These are phyloP conservation scores for Cladobotryum mycophilum DNA, from an alignment of 2,329 filamentous ascomycete genomes.

Conservation along the genomic window DNA sequence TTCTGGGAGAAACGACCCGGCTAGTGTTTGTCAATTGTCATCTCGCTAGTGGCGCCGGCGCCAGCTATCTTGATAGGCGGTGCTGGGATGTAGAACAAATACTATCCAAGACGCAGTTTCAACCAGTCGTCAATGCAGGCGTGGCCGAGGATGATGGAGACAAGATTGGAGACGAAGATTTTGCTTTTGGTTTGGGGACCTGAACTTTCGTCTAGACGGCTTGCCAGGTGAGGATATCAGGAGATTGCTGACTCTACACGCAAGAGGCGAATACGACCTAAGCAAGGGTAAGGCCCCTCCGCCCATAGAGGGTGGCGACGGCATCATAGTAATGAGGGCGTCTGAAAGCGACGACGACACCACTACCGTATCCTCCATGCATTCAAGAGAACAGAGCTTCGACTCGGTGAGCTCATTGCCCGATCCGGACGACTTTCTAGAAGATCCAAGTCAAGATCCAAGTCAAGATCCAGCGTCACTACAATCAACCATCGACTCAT, in stretches of 20 bases:
- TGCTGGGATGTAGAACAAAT: conserved; percentile 90
- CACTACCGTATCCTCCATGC: conserved; percentile 27
- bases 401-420: conserved; percentile 42
- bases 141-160: conserved; percentile 60
- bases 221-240: conserved; percentile 88
- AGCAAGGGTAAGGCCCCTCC: conserved; percentile 33
- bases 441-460: conserved; percentile 62
- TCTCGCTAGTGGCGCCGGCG: conserved; percentile 79
- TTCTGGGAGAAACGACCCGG: conserved; percentile 84
- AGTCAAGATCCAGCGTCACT: conserved; percentile 77
- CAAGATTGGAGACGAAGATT: conserved; percentile 81
- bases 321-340: conserved; percentile 41
- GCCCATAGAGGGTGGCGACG: conserved; percentile 40
- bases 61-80: conserved; percentile 68
- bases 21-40: conserved; percentile 90
- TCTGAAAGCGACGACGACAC: conserved; percentile 43
- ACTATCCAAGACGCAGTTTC: conserved; percentile 67
- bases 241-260: conserved; percentile 74
- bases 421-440: conserved; percentile 59
- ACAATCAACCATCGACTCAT: conserved; percentile 78
- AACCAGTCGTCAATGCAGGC: conserved; percentile 61
- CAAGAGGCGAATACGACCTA: conserved; percentile 67
- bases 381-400: conserved; percentile 30
- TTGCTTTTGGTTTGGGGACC: conserved; percentile 95
- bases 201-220: conserved; percentile 88